Base-by-base conservation (phyloP, 140 eudicot genomes). In the Bidens hawaiensis region DNA sequence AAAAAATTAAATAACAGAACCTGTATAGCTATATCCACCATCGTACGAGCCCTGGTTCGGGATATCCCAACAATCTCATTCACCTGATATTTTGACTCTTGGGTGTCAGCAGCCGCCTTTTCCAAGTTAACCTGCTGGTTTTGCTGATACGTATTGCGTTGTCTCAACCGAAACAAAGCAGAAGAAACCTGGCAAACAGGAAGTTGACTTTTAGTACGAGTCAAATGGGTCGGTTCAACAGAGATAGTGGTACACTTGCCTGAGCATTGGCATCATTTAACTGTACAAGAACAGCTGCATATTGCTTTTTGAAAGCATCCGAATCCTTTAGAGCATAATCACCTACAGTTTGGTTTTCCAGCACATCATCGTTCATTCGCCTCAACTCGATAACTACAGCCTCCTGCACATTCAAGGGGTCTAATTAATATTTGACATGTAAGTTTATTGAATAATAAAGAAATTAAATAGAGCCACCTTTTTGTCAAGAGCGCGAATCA, bases 11-110 rank as follows among this genome's bases (percentile, higher is more conserved):
- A 33, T 60, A 33, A 71, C 36, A 30, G 15, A 70, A 91, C 98
- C 96, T 82, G 91, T 51, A 91, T 45, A 65, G 95, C 98, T 27
- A 82, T 89, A 79, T 82, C 79, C 11, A 91, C 96, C 95, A 91
- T 87, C 14, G 67, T 74, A 50, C 78, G 81, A 43, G 96, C 96
- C 74, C 72, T 84, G 49, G 79, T 71, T 74, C 80, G 79, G 59
- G 98, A 91, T 68, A 84, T 87, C 62, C 80, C 91, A 73, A 78
- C 82, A 68, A 91, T 87, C 73, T 87, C 91, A 34, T 76, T 76
- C 27, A 80, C 88, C 53, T 74, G 88, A 33, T 65, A 54, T 54
- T 77, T 85, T 21, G 84, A 78, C 47, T 84, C 94, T 30, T 84
- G 69, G 34, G 82, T 64, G 28, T 73, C 64, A 28, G 60, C 67